These are phyloP conservation scores for Kodamaea lidongshanica DNA, from an alignment of 805 yeast species.

Conservation along the genomic window DNA sequence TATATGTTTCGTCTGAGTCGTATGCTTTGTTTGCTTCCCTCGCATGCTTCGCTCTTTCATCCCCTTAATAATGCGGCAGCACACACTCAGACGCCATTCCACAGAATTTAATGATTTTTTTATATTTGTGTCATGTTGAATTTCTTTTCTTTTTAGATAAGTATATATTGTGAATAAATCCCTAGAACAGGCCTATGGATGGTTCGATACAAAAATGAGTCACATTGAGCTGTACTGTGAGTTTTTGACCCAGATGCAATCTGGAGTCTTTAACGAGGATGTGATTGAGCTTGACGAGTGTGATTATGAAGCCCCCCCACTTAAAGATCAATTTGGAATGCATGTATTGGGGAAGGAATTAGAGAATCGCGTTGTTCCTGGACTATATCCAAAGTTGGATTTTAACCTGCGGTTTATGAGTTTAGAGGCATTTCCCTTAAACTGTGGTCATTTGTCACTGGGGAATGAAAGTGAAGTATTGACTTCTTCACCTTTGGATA, in stretches of 20 bases:
- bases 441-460: too few relatives aligned
- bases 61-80: too few relatives aligned
- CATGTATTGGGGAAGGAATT: constrained; percentile 3
- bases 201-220: constrained; percentile 1
- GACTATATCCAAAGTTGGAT: constrained; percentile 32
- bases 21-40: too few relatives aligned
- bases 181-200: constrained; percentile 1
- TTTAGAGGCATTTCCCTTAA: constrained; percentile 22
- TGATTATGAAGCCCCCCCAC: neutral
- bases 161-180: neutral
- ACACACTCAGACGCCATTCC: too few relatives aligned
- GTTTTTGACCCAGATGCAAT: constrained; percentile 20
- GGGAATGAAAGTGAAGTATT: too few relatives aligned
- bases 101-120: too few relatives aligned
- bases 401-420: constrained; percentile 19
- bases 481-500: too few relatives aligned
- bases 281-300: constrained; percentile 1
- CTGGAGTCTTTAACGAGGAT: constrained; percentile 6
- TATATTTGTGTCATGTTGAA: too few relatives aligned
- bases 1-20: too few relatives aligned
- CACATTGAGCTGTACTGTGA: constrained; percentile 23
- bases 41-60: too few relatives aligned
- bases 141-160: too few relatives aligned
- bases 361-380: constrained; percentile 29
- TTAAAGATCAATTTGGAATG: neutral